Base-by-base conservation (phyloP, 495 filamentous ascomycete genomes). In the Hapsidospora chrysogenum region DNA sequence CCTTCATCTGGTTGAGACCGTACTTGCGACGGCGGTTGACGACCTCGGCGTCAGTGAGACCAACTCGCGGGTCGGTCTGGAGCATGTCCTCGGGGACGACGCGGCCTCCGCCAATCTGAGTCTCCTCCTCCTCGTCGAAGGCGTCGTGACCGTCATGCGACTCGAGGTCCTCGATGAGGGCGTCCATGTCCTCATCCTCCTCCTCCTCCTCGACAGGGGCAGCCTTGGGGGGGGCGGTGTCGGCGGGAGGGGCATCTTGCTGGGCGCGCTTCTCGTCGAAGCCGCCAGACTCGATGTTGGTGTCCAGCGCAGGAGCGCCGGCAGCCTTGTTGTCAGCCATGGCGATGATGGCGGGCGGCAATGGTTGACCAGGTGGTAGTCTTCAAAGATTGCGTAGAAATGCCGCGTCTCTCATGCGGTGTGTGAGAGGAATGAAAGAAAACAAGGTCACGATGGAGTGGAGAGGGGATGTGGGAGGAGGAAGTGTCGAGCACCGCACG, bases 1-100 rank as follows among this genome's bases (percentile, higher is more conserved):
- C 79, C 56, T 80, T 85, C 76, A 93, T 78, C 52, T 79, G 71
- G 48, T 93, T 93, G 49, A 80, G 62, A 55, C 85, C 85, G 57
- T 78, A 84, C 56, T 80, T 84, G 53, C 69, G 80, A 33, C 80
- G 73, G 20, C 81, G 73, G 39, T 58, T 46, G 29, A 56, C 29
- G 16, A 87, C 80, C 55, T 92, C 78, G n/a, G 51, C 43, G 18
- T 73, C 61, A n/a, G 66, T 78, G 7, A 93, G 69, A 66, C 85
- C 85, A 17, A 51, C 45, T 32, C 64, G 66, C 19, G 71, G 74
- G 42, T 84, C 69, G 9, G 84, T 92, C 43, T 78, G 61, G 37
- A 83, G 67, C 43, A 80, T 58, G 36, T 77, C 70, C 47, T 82
- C 70, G 1, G 78, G 68, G 28, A 79, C 56, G 19, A 62, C 52